phyloP scores from a whole-genome alignment of 2,329 filamentous ascomycete genomes.

The Hymenoscyphus linearis region DNA sequence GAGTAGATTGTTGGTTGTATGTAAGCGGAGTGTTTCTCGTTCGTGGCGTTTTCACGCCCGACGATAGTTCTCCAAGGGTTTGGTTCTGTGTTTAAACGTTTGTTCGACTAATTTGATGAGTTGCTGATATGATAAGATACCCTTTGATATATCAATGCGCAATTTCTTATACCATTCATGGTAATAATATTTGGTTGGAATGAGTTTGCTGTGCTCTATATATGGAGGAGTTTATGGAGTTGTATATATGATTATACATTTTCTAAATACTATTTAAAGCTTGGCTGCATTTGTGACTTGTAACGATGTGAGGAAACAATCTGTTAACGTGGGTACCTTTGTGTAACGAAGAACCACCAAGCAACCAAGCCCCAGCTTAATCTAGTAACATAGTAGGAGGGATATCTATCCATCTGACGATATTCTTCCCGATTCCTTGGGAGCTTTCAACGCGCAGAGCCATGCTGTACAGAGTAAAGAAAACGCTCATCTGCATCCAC shows the following conservation, averaged over 20 bases:
- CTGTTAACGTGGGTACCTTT: too few species aligned
- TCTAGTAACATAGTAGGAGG: neutral
- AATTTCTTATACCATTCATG: neutral
- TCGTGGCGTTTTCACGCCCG: neutral
- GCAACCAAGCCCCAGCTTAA: too few species aligned
- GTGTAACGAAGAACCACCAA: too few species aligned
- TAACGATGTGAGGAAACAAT: too few species aligned
- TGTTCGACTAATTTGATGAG: neutral
- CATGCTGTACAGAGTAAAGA: too few species aligned
- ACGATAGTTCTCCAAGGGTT: neutral
- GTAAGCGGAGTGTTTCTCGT: neutral
- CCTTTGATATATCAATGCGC: neutral
- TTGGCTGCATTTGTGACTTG: too few species aligned
- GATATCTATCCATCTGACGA: neutral
- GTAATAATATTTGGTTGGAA: neutral
- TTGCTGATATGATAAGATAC: neutral
- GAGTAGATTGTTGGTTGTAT: neutral
- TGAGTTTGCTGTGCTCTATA: neutral
- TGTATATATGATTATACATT: neutral
- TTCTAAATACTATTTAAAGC: too few species aligned
- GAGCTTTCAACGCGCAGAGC: neutral
- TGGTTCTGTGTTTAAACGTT: neutral
- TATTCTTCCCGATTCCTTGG: neutral
- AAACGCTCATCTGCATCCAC: neutral
- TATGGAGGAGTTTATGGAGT: neutral